Evolutionary conservation across 2,329 filamentous ascomycete genomes (phyloP).

Genomic region (Calonectria honghensis): DNA sequence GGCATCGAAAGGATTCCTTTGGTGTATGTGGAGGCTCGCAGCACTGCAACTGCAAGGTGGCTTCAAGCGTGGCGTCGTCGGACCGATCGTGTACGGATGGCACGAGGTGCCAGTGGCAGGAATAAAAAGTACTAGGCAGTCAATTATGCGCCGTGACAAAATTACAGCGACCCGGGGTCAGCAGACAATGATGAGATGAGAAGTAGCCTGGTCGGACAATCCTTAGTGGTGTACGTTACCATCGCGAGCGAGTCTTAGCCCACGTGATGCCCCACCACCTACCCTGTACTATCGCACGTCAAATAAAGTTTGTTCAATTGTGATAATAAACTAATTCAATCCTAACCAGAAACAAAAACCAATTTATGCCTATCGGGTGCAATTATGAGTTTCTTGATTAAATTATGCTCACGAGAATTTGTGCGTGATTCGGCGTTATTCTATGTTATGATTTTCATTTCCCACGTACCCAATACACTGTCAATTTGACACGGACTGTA

Average conservation of each 20-base stretch:
- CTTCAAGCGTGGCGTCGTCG: slow-evolving; percentile 31
- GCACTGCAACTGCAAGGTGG: slow-evolving; percentile 18
- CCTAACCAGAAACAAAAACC: neutral
- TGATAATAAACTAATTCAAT: neutral
- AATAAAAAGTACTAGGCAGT: neutral
- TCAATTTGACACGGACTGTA: slow-evolving; percentile 57
- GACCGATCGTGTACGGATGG: neutral
- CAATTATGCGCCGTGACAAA: slow-evolving; percentile 7
- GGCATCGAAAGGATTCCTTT: slow-evolving; percentile 55
- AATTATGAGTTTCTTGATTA: neutral
- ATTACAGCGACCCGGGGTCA: slow-evolving; percentile 24
- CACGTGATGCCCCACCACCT: slow-evolving; percentile 38
- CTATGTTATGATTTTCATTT: neutral
- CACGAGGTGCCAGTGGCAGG: neutral
- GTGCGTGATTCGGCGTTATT: neutral
- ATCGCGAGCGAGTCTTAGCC: slow-evolving; percentile 30
- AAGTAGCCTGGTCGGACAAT: slow-evolving; percentile 35
- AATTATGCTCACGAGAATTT: neutral
- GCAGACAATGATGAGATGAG: slow-evolving; percentile 29
- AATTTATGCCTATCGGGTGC: neutral
- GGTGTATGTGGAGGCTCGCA: slow-evolving; percentile 8
- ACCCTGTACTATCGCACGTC: slow-evolving; percentile 29
- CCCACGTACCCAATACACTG: neutral
- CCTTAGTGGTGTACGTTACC: slow-evolving; percentile 34
- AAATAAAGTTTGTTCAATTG: neutral